Conservation (phyloP, 2,329 filamentous ascomycete genomes). For the Calonectria naviculata region DNA sequence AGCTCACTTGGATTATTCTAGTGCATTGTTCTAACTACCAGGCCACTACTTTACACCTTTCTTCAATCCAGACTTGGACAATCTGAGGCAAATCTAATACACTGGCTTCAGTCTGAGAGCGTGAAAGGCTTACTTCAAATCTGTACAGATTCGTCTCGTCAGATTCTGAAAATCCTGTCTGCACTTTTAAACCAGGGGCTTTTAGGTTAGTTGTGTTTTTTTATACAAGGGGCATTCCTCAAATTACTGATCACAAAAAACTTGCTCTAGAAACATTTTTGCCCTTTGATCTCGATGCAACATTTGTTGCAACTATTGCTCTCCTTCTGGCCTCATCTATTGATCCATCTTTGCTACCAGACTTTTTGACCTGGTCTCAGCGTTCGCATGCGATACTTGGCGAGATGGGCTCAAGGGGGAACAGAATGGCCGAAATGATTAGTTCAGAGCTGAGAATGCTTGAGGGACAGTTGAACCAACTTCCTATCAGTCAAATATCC, state of each 20-base stretch:
- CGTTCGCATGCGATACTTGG: constrained; percentile 56
- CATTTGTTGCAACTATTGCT: constrained; percentile 53
- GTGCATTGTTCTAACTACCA: constrained; percentile 35
- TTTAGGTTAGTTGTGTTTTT: constrained; percentile 48
- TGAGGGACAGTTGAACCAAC: constrained; percentile 46
- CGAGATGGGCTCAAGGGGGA: constrained; percentile 57
- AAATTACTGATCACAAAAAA: background rate
- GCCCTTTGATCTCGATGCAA: constrained; percentile 56
- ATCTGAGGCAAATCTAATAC: constrained; percentile 30
- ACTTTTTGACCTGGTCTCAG: constrained; percentile 49
- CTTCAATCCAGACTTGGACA: constrained; percentile 32
- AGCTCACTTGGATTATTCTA: background rate
- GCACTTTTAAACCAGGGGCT: constrained; percentile 54
- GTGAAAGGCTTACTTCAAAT: constrained; percentile 36
- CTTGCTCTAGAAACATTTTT: constrained; percentile 54
- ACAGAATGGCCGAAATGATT: constrained; percentile 55
- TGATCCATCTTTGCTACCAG: constrained; percentile 48
- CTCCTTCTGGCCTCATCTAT: constrained; percentile 51
- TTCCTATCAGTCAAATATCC: background rate
- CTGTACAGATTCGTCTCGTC: constrained; percentile 40
- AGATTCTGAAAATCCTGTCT: constrained; percentile 47
- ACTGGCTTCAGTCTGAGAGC: constrained; percentile 32
- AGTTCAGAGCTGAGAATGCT: constrained; percentile 55
- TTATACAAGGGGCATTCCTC: constrained; percentile 20
- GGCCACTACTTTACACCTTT: constrained; percentile 33